A percentile compares a stretch with the other conserved stretches of the same genome.
Conservation (phyloP, 768 basidiomycete species). For the Suillus americanus region DNA sequence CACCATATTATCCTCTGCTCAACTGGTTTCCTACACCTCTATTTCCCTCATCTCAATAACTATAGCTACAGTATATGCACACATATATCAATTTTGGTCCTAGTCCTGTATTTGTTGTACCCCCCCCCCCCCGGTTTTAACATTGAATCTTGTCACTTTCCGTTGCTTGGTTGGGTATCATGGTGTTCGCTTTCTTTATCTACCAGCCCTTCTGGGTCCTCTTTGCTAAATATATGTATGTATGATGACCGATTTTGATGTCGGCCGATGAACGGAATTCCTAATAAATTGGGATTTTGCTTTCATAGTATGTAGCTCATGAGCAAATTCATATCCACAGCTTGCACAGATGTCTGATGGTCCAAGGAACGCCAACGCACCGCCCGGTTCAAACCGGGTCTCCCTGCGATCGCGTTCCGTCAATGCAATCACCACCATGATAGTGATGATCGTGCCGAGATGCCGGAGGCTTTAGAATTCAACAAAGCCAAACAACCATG, state of each 20-base stretch:
- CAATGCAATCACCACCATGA: neutral
- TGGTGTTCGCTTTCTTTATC: neutral
- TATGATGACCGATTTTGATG: neutral
- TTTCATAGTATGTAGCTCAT: neutral
- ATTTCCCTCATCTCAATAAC: constrained; percentile 3
- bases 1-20: constrained; percentile 4
- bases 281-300: neutral
- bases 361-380: neutral
- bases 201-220: neutral
- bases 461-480: constrained; percentile 25
- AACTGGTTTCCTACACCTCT: constrained; percentile 1
- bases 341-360: neutral
- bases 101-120: constrained; percentile 9
- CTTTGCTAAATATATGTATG: neutral
- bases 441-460: constrained; percentile 1
- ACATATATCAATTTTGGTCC: constrained; percentile 6
- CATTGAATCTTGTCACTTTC: neutral
- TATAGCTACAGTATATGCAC: constrained; percentile 4
- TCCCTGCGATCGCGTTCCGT: neutral
- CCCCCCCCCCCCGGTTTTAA: neutral
- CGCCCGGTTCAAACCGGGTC: neutral
- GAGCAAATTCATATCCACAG: neutral
- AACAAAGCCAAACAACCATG: constrained; percentile 24
- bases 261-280: neutral
- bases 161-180: neutral